Conservation (phyloP, 305 asterid species). For the Rubia occidens region DNA sequence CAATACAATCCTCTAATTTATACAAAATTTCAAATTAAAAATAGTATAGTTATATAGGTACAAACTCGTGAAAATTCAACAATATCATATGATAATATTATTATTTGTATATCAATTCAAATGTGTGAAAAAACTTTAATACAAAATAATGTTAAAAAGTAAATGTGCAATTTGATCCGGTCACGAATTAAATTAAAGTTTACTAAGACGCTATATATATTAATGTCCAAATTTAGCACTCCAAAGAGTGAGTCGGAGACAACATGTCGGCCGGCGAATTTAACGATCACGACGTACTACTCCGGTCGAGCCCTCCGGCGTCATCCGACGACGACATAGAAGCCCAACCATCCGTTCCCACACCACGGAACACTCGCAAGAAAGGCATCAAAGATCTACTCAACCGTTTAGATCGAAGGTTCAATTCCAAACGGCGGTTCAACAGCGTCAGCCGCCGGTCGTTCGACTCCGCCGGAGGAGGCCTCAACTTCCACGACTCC, state of each 20-base stretch:
- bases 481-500: slow-evolving; percentile 20
- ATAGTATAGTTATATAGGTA: no score
- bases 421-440: slow-evolving; percentile 55
- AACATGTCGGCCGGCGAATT: slow-evolving; percentile 43
- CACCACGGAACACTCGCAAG: slow-evolving; percentile 27
- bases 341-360: slow-evolving; percentile 37
- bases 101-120: no score
- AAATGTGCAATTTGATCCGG: no score
- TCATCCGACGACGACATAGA: slow-evolving; percentile 62
- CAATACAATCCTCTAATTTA: no score
- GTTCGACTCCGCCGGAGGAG: slow-evolving; percentile 25
- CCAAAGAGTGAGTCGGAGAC: neutral
- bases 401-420: slow-evolving; percentile 70
- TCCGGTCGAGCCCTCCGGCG: slow-evolving; percentile 46
- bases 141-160: no score
- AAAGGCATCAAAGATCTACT: slow-evolving; percentile 49
- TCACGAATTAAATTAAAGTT: no score
- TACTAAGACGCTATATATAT: neutral
- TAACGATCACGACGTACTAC: slow-evolving; percentile 40
- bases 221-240: neutral
- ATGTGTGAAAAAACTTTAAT: no score
- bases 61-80: no score
- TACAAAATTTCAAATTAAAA: no score
- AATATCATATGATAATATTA: no score
- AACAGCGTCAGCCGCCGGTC: slow-evolving; percentile 33